Base-by-base conservation (phyloP, 192 early-diverging fungal genomes). In the Spizellomyces sp. region DNA sequence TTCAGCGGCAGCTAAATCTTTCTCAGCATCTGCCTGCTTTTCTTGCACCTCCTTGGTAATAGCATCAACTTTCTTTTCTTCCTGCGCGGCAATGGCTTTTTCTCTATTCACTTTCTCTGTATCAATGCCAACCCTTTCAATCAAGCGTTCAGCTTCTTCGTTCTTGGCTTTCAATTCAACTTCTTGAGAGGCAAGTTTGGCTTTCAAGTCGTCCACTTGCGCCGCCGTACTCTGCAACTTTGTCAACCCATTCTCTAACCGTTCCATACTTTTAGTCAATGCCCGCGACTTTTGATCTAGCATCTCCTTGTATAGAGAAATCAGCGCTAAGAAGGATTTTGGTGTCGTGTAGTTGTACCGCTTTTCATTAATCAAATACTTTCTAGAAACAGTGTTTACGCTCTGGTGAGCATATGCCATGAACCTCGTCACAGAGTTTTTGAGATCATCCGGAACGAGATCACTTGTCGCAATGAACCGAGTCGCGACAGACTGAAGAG, bases 261-360 rank as follows among this genome's bases (percentile, higher is more conserved):
- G 87, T 62, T 89, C 87, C 87, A 89, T 89, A 48, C 81, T 83
- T 62, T 86, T 83, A 9, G 85, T 88, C 44, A 89, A 61, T 58
- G 85, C 86, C 17, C 58, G 61, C 4, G 81, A 77, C 62, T 88
- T 88, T 59, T 78, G 74, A 58, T 89, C 87, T 9, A 89, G 78
- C 87, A 89, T 89, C 58, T 89, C 86, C 70, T 87, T 84, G 74
- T 89, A 89, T 21, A 89, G 59, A 15, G 81, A 69, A 48, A 89
- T 81, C 0, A 88, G 75, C 9, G 84, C 86, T 64, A 89, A 64
- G 82, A 89, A 89, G 7, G 85, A 87, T 62, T 89, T 89, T 19
- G 87, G 87, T 17, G 87, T 89, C 5, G 87, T 89, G 75, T 89
- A 89, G 72, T 88, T 88, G 73, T 88, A 81, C 48, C 87, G 55